Conservation (phyloP, 2,329 filamentous ascomycete species). For the Monilinia fructigena region DNA sequence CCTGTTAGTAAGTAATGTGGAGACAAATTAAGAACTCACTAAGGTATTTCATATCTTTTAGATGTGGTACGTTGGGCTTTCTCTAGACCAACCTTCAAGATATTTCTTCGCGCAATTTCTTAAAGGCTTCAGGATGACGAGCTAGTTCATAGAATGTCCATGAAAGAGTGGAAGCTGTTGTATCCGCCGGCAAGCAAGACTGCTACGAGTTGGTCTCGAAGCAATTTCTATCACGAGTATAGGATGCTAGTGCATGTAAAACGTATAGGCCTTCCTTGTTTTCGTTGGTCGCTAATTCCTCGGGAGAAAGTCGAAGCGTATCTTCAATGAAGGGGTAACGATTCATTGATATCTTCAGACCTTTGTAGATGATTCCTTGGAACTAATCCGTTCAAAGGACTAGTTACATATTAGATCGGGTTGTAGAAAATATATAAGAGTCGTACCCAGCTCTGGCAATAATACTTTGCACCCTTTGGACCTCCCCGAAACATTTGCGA, state of each 20-base stretch:
- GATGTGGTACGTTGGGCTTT: conserved; percentile 69
- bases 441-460: conserved; percentile 60
- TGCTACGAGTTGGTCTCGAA: conserved; percentile 82
- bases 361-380: conserved; percentile 60
- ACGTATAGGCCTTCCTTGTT: conserved; percentile 70
- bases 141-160: conserved; percentile 83
- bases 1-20: conserved; percentile 13
- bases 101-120: conserved; percentile 73
- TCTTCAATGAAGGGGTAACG: conserved; percentile 74
- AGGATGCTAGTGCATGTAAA: conserved; percentile 81
- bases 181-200: conserved; percentile 88
- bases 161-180: conserved; percentile 76
- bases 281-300: conserved; percentile 73
- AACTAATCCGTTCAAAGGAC: conserved; percentile 61
- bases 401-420: conserved; percentile 33
- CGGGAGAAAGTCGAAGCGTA: conserved; percentile 64
- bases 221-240: conserved; percentile 69
- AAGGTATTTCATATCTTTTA: conserved; percentile 87
- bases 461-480: conserved; percentile 71
- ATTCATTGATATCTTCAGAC: conserved; percentile 70
- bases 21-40: conserved; percentile 29
- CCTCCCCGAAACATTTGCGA: conserved; percentile 78
- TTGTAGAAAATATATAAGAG: not conserved
- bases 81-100: conserved; percentile 61
- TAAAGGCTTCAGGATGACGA: conserved; percentile 64